Evolutionary conservation across 148 eudicot genomes (phyloP).

Genomic region (Fallopia convolvulus): DNA sequence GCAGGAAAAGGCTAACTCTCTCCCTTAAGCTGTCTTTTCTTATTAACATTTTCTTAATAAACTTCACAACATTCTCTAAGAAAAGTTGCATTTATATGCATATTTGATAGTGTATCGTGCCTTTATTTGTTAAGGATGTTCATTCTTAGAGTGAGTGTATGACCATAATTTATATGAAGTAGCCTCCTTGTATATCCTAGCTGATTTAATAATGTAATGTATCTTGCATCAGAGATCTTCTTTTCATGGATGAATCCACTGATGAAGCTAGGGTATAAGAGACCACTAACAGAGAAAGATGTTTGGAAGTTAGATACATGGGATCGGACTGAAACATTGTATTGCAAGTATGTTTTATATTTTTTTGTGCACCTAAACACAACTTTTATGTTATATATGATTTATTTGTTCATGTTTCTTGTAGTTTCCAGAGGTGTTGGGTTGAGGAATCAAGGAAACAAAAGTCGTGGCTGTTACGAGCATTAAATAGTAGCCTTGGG

Average conservation of each 20-base stretch:
- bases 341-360: constrained; percentile 39
- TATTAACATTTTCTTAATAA: background rate
- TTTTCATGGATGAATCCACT: constrained; percentile 89
- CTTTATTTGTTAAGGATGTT: background rate
- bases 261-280: constrained; percentile 72
- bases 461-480: constrained; percentile 85
- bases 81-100: background rate
- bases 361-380: background rate
- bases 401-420: constrained; percentile 8
- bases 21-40: background rate
- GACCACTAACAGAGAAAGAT: constrained; percentile 96
- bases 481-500: constrained; percentile 76
- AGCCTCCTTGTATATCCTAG: background rate
- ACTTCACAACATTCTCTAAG: background rate
- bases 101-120: background rate
- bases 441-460: constrained; percentile 52
- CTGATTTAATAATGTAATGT: background rate
- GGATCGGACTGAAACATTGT: constrained; percentile 87
- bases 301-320: constrained; percentile 92
- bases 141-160: background rate
- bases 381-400: background rate
- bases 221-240: constrained; percentile 32
- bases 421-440: constrained; percentile 80
- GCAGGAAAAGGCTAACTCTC: background rate
- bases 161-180: background rate